These are phyloP conservation scores for Mortierella sp. DNA, from an alignment of 371 early-diverging fungal genomes.

Conservation along the genomic window DNA sequence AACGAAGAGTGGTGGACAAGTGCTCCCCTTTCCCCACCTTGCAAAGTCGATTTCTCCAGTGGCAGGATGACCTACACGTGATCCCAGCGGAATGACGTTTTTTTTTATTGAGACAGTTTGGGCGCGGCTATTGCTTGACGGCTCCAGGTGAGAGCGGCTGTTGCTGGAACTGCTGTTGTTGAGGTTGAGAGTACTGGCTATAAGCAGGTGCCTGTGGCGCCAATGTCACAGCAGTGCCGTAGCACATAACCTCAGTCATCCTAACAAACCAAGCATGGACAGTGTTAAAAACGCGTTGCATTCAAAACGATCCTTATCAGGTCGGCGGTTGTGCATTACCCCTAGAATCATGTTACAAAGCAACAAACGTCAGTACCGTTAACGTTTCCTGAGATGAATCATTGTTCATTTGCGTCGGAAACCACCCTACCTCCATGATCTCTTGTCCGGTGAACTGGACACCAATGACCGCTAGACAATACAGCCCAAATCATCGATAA, in stretches of 20 bases:
- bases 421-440: conserved; percentile 31
- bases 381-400: neutral
- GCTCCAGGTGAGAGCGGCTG: conserved; percentile 16
- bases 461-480: conserved; percentile 36
- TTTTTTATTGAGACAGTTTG: no score
- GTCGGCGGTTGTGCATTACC: conserved; percentile 1
- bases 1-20: neutral
- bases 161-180: conserved; percentile 16
- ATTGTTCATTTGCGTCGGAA: neutral
- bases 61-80: no score
- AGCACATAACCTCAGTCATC: conserved; percentile 51
- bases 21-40: no score
- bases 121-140: conserved; percentile 6
- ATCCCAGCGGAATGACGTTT: no score
- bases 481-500: no score
- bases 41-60: no score
- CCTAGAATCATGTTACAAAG: neutral
- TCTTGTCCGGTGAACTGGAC: conserved; percentile 51
- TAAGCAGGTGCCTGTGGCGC: conserved; percentile 16
- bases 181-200: conserved; percentile 10
- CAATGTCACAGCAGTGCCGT: conserved; percentile 46
- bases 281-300: neutral
- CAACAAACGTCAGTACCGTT: neutral
- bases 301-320: neutral
- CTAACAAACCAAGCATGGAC: conserved; percentile 7